These are phyloP conservation scores for Quercus lobata DNA, from an alignment of 331 rosid species.

Conservation along the genomic window DNA sequence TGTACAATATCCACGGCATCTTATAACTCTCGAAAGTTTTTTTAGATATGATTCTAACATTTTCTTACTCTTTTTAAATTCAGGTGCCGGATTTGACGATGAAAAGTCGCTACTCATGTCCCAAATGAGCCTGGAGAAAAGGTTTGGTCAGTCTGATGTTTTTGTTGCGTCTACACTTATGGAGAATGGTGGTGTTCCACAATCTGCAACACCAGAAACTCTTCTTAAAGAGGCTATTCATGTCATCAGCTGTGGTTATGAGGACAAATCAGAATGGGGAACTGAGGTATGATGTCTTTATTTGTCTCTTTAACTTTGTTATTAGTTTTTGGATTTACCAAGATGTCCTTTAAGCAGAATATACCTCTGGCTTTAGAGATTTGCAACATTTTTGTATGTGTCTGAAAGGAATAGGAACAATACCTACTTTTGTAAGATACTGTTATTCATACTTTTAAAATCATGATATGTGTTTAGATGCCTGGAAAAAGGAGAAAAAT, in stretches of 20 bases:
- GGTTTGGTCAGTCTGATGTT: slow-evolving; percentile 95
- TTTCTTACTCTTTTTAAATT: slow-evolving; percentile 2
- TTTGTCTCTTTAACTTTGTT: slow-evolving; percentile 3
- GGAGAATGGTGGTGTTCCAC: slow-evolving; percentile 99
- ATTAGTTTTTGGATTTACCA: background rate
- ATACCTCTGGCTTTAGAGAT: background rate
- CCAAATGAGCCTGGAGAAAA: slow-evolving; percentile 93
- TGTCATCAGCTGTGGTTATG: slow-evolving; percentile 98
- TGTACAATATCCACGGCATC: background rate
- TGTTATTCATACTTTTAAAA: background rate
- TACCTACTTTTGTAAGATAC: background rate
- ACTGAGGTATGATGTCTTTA: slow-evolving; percentile 55
- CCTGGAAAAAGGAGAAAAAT: background rate
- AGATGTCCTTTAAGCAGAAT: background rate
- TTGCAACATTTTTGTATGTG: background rate
- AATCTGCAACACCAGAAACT: slow-evolving; percentile 94
- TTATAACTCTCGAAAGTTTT: background rate
- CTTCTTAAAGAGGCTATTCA: slow-evolving; percentile 99
- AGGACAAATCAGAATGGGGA: slow-evolving; percentile 99
- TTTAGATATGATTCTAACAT: background rate
- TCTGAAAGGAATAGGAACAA: background rate
- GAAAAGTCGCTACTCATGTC: slow-evolving; percentile 92
- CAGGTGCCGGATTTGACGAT: slow-evolving; percentile 95
- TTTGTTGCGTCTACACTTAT: slow-evolving; percentile 99
- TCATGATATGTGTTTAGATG: background rate